Conservation (phyloP, 2,329 filamentous ascomycete species). For the Pyrenophora graminea region DNA sequence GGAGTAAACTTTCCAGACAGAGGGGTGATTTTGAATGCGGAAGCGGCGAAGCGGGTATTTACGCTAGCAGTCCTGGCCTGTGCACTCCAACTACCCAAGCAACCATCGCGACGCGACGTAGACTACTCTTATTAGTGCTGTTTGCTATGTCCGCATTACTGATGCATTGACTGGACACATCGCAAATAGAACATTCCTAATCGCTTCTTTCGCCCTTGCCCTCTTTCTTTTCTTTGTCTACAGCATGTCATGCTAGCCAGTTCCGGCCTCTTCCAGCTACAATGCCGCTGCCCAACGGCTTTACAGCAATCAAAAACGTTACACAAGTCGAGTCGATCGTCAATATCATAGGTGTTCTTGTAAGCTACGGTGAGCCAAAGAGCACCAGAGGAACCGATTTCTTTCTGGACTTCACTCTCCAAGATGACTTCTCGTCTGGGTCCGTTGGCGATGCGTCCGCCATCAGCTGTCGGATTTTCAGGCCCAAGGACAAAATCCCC, state of each 20-base stretch:
- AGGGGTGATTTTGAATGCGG: conserved; percentile 42
- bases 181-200: no score
- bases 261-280: conserved; percentile 11
- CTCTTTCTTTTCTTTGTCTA: conserved; percentile 1
- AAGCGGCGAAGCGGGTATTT: conserved; percentile 37
- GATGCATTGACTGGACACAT: neutral
- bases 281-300: conserved; percentile 41
- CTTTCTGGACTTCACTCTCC: conserved; percentile 44
- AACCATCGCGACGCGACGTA: conserved; percentile 15
- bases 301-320: conserved; percentile 52
- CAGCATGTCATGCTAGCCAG: conserved; percentile 18
- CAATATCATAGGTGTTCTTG: conserved; percentile 72
- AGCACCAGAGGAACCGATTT: conserved; percentile 57
- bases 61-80: conserved; percentile 22
- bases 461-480: conserved; percentile 35
- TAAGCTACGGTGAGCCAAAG: conserved; percentile 63
- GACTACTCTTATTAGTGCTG: neutral
- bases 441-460: conserved; percentile 18
- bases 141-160: neutral
- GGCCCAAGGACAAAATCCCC: conserved; percentile 45
- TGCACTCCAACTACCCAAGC: conserved; percentile 17
- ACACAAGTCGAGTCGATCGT: conserved; percentile 43
- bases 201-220: neutral
- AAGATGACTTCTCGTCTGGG: conserved; percentile 41
- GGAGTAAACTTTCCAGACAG: conserved; percentile 35